Evolutionary conservation across 2,329 filamentous ascomycete genomes (phyloP).

Genomic region (Esteya vermicola): DNA sequence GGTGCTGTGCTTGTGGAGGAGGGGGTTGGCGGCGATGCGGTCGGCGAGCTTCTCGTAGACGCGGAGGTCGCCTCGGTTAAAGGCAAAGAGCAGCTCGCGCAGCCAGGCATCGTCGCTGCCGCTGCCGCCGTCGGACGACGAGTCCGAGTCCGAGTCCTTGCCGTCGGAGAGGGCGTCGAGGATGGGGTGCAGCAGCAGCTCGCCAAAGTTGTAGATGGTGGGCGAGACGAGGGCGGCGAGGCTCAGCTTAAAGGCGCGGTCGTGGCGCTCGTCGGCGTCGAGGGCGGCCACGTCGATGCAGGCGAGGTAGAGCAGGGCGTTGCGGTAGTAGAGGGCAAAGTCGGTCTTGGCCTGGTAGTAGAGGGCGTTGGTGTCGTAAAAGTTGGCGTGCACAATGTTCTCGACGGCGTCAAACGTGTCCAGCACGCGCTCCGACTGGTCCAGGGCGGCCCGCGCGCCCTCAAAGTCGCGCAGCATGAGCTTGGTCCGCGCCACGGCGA

Average conservation of each 20-base stretch:
- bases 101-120: slow-evolving; percentile 67
- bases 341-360: slow-evolving; percentile 92
- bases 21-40: slow-evolving; percentile 65
- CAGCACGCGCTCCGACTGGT: slow-evolving; percentile 73
- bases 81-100: slow-evolving; percentile 89
- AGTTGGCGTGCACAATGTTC: slow-evolving; percentile 86
- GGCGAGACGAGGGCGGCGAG: slow-evolving; percentile 87
- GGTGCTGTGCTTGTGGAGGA: slow-evolving; percentile 64
- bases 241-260: slow-evolving; percentile 80
- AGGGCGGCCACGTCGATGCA: slow-evolving; percentile 78
- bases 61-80: slow-evolving; percentile 85
- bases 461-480: slow-evolving; percentile 65
- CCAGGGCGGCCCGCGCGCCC: slow-evolving; percentile 74
- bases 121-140: slow-evolving; percentile 13
- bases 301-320: slow-evolving; percentile 91
- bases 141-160: no score
- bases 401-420: slow-evolving; percentile 92
- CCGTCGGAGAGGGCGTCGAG: slow-evolving; percentile 84
- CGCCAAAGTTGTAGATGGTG: slow-evolving; percentile 98
- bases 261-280: slow-evolving; percentile 58
- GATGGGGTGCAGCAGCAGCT: slow-evolving; percentile 94
- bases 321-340: slow-evolving; percentile 94
- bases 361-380: slow-evolving; percentile 88
- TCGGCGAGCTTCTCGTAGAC: slow-evolving; percentile 74
- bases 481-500: slow-evolving; percentile 79